Conservation (phyloP, 441 rosid genomes). For the Syzygium syzygioides region DNA sequence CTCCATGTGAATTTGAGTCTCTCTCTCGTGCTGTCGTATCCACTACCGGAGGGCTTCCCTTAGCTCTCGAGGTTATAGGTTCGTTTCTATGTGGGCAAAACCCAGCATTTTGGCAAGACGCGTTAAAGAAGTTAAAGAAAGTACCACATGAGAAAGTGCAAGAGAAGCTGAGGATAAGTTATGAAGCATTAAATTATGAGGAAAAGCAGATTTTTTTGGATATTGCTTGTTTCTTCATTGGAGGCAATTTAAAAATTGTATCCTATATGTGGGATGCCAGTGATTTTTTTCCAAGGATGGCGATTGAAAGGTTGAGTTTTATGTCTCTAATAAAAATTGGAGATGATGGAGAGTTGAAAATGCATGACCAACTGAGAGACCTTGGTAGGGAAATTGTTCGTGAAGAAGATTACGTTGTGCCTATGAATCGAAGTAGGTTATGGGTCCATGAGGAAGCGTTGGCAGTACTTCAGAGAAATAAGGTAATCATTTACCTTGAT, state of each 20-base stretch:
- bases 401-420: neutral
- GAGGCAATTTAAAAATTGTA: neutral
- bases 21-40: accelerated
- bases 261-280: neutral
- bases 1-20: neutral
- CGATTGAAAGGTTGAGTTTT: neutral
- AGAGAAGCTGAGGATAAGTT: neutral
- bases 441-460: neutral
- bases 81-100: neutral
- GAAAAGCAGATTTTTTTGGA: neutral
- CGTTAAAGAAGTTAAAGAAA: neutral
- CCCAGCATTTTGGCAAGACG: accelerated
- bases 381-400: neutral
- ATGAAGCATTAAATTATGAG: accelerated
- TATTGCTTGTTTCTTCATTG: neutral
- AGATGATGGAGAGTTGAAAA: neutral
- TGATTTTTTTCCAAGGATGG: accelerated
- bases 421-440: neutral
- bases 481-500: neutral
- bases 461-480: neutral
- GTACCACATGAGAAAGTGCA: neutral
- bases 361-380: neutral
- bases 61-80: neutral
- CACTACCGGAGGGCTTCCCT: neutral
- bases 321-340: neutral